Conservation (phyloP, 352 stramenopile species). For the Phytophthora fragariaefolia region DNA sequence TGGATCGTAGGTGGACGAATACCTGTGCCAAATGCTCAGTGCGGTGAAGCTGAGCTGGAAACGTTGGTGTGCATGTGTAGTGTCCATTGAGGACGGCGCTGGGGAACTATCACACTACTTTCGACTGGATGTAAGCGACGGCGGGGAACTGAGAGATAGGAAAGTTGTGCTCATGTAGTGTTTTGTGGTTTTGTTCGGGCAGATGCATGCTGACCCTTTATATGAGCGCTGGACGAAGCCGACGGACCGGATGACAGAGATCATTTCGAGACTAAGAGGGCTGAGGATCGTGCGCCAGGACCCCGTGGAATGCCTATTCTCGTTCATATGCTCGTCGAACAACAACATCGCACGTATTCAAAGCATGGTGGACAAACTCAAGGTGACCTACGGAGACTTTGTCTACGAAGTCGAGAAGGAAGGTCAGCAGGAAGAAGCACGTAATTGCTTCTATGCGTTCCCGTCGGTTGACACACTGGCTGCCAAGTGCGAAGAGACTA, state of each 20-base stretch:
- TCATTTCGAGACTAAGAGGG: constrained; percentile 85
- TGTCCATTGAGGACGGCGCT: constrained; percentile 50
- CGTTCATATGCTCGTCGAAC: constrained; percentile 98
- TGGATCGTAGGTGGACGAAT: constrained; percentile 43
- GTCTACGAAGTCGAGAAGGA: constrained; percentile 40
- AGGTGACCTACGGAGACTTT: constrained; percentile 85
- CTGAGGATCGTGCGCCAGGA: constrained; percentile 94
- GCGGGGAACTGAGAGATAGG: background rate
- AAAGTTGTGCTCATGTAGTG: background rate
- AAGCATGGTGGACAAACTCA: constrained; percentile 93
- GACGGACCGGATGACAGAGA: constrained; percentile 65
- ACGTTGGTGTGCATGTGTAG: constrained; percentile 23
- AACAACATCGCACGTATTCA: constrained; percentile 98
- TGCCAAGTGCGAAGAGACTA: constrained; percentile 71
- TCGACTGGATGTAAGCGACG: constrained; percentile 69
- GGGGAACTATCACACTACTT: constrained; percentile 88
- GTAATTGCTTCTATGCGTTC: constrained; percentile 86
- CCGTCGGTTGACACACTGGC: constrained; percentile 85
- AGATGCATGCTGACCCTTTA: constrained; percentile 45
- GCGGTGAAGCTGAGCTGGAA: background rate
- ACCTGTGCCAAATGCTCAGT: background rate
- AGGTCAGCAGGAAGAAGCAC: background rate
- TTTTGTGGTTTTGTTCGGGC: constrained; percentile 1
- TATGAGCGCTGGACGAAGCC: constrained; percentile 85
- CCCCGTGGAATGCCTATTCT: constrained; percentile 96